phyloP scores from a whole-genome alignment of 176 grass and related monocot genomes.

The Hsuehochloa calcarea region DNA sequence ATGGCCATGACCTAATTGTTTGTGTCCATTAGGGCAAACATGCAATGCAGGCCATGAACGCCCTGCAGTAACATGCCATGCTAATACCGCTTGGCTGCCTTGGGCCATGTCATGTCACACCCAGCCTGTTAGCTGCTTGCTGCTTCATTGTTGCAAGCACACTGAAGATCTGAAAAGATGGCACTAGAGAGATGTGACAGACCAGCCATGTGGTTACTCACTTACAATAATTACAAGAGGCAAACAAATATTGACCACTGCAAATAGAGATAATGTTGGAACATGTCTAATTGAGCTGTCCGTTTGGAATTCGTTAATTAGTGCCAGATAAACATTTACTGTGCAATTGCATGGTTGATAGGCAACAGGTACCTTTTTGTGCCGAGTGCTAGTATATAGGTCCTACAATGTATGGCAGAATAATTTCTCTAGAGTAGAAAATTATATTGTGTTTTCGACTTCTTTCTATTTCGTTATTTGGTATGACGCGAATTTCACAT shows the following conservation, averaged over 20 bases:
- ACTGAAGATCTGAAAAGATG: background rate
- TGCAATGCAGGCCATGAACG: background rate
- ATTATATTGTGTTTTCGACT: background rate
- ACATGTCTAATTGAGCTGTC: background rate
- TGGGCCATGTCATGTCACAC: background rate
- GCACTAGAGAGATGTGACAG: background rate
- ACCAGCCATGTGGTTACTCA: background rate
- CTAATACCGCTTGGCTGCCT: background rate
- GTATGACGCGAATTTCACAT: background rate
- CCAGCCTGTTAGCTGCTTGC: background rate
- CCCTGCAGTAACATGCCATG: background rate
- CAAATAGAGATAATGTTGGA: background rate
- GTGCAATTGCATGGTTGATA: background rate
- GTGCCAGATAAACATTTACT: background rate
- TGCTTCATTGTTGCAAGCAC: background rate
- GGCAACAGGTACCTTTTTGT: background rate
- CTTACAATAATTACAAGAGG: no score
- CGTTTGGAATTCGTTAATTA: background rate
- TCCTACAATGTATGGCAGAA: background rate
- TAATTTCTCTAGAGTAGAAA: background rate
- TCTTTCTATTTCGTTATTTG: background rate
- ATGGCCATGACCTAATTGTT: background rate
- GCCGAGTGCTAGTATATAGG: background rate
- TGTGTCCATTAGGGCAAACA: background rate
- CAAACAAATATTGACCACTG: background rate